Base-by-base conservation (phyloP, 1,139 yeast species). In the Zygosaccharomyces pseudobailii region DNA sequence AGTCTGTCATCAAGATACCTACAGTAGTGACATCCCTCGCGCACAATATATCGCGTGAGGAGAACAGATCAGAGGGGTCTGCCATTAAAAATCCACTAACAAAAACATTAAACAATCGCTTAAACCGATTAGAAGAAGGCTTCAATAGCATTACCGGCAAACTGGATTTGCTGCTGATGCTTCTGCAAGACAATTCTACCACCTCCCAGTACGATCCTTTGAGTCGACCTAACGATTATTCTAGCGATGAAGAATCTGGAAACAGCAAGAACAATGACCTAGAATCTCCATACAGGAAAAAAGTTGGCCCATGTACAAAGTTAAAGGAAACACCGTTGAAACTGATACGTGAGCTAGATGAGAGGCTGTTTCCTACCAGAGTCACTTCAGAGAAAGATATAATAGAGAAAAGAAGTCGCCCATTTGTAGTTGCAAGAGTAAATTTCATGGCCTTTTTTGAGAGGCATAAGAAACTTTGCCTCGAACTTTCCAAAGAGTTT, bases 381-480 rank as follows among this genome's bases (percentile, higher is more conserved):
- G 59, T 61, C 2, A 52, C 53, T 9, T 60, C 67, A 1, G 55
- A 56, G 40, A 48, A 52, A 21, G 67, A 59, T 59, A 67, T 21
- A 54, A 65, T 55, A 52, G 72, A 54, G 64, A 70, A 58, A 47
- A 58, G 61, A 10, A 67, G 63, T 47, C 52, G 69, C 33, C 68
- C 69, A 7, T 63, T 61, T 48, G 66, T 64, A 5, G 67, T 64
- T 0, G 69, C 69, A 5, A 54, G 68, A 49, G 55, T 55, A 6
- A 56, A 63, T 35, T 75, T 78, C 52, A 50, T 74, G 35, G 58
- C 62, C 33, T 76, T 77, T 62, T 77, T 72, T 51, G 57, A 63
- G 27, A 57, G 66, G 20, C 65, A 75, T 51, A 69, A 69, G 51
- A 47, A 51, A 3, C 55, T 75, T 3, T 73, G 77, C 49, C 58